Conservation (phyloP, 495 filamentous ascomycete species). For the Aspergillus taichungensis region DNA sequence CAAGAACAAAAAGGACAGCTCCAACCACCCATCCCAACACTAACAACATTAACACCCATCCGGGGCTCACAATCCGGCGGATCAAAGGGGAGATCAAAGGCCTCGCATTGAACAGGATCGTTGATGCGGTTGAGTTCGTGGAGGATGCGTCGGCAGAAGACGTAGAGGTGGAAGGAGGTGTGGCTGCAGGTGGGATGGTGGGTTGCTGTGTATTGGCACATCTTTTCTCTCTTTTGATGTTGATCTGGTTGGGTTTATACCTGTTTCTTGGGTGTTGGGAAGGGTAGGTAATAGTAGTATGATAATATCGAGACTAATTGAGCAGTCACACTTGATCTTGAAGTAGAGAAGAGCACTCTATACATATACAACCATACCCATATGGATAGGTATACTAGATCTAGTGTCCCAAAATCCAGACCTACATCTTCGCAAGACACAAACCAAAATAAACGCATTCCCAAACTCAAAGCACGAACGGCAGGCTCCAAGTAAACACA, state of each 20-base stretch:
- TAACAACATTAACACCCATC: neutral
- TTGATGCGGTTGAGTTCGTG: slow-evolving; percentile 13
- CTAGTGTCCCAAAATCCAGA: too few species aligned
- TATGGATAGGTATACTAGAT: too few species aligned
- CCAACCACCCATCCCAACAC: slow-evolving; percentile 44
- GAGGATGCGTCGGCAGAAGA: neutral
- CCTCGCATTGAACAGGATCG: neutral
- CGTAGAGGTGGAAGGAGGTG: slow-evolving; percentile 4
- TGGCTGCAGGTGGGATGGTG: slow-evolving; percentile 7
- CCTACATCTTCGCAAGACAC: too few species aligned
- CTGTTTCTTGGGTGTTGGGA: neutral
- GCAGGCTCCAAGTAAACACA: too few species aligned
- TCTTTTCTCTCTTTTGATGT: slow-evolving; percentile 1
- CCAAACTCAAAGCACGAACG: too few species aligned
- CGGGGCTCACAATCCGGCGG: slow-evolving; percentile 8
- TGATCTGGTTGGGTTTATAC: neutral
- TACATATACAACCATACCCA: too few species aligned
- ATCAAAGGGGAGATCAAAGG: neutral
- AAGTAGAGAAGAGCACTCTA: too few species aligned
- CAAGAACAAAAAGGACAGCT: slow-evolving; percentile 4
- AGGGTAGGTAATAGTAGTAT: too few species aligned
- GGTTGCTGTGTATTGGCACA: slow-evolving; percentile 11
- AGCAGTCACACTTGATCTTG: too few species aligned
- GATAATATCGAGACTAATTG: too few species aligned
- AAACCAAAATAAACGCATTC: too few species aligned